Conservation (phyloP, 1,284 basidiomycete genomes). For the Apiotrichum montevideense region DNA sequence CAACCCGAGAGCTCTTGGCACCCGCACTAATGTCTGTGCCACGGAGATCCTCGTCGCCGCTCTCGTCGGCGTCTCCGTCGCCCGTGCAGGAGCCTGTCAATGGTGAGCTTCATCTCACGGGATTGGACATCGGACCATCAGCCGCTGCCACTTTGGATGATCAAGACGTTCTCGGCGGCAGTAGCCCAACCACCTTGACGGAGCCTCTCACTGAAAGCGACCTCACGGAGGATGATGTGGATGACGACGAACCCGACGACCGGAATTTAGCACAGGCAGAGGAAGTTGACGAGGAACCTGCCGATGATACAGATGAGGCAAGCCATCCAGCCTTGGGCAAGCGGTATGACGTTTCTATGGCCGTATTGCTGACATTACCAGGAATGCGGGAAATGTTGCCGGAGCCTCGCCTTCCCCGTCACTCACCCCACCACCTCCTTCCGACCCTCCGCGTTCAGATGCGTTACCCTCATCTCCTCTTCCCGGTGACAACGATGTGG, state of each 20-base stretch:
- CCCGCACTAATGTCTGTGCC: constrained; percentile 11
- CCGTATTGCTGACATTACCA: background rate
- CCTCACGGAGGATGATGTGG: constrained; percentile 24
- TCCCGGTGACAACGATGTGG: constrained; percentile 1
- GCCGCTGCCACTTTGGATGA: background rate
- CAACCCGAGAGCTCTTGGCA: too few relatives aligned
- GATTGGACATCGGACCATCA: constrained; percentile 11
- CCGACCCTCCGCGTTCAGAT: constrained; percentile 17
- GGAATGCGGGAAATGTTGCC: background rate
- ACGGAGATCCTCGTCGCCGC: constrained; percentile 19
- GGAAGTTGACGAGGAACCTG: constrained; percentile 1
- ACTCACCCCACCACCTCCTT: constrained; percentile 24
- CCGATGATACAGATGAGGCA: too few relatives aligned
- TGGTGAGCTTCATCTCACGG: background rate
- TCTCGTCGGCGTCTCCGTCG: constrained; percentile 19
- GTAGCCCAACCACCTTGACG: constrained; percentile 20
- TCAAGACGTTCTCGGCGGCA: constrained; percentile 16
- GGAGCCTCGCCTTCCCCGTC: constrained; percentile 21
- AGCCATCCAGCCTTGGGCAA: too few relatives aligned
- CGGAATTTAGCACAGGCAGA: background rate
- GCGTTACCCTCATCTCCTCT: constrained; percentile 7
- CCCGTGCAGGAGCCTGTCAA: constrained; percentile 12
- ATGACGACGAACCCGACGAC: constrained; percentile 4
- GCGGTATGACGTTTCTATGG: too few relatives aligned
- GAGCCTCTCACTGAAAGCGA: constrained; percentile 21